These are phyloP conservation scores for Grosmannia huntii DNA, from an alignment of 2,329 filamentous ascomycete genomes.

Conservation along the genomic window DNA sequence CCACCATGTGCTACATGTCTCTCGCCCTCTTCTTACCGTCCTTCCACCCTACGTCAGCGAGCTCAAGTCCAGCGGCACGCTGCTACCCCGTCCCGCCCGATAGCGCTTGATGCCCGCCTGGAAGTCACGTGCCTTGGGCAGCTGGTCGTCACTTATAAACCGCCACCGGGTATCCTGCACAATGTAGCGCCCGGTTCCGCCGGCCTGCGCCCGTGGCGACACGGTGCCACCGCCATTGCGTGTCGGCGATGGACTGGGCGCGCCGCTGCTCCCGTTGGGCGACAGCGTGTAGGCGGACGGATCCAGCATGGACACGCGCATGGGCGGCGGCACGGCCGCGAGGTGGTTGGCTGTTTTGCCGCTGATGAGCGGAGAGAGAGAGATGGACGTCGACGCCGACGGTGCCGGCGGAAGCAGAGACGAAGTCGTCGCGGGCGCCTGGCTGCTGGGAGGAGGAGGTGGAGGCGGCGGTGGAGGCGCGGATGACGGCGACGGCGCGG, in stretches of 20 bases:
- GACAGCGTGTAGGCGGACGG: slow-evolving; percentile 64
- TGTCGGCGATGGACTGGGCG: slow-evolving; percentile 27
- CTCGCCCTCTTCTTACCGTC: not conserved
- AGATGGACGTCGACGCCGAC: slow-evolving; percentile 14
- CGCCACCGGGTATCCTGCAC: slow-evolving; percentile 75
- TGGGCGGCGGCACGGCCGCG: slow-evolving; percentile 18
- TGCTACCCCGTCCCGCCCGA: slow-evolving; percentile 82
- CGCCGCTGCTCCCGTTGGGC: slow-evolving; percentile 38
- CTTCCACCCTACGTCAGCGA: slow-evolving; percentile 11
- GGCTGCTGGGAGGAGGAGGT: slow-evolving; percentile 26
- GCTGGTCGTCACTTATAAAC: slow-evolving; percentile 68
- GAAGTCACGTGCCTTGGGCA: slow-evolving; percentile 80
- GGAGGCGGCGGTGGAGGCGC: slow-evolving; percentile 1
- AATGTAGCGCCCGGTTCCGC: slow-evolving; percentile 29
- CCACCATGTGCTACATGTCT: too few relatives aligned
- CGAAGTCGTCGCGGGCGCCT: slow-evolving; percentile 19
- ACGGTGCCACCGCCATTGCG: slow-evolving; percentile 14
- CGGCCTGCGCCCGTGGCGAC: slow-evolving; percentile 14
- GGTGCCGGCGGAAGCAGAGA: slow-evolving; percentile 4
- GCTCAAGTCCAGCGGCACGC: slow-evolving; percentile 76
- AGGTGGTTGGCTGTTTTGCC: slow-evolving; percentile 20
- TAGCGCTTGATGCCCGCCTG: slow-evolving; percentile 64
- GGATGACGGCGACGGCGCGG: slow-evolving; percentile 17
- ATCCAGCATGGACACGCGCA: slow-evolving; percentile 55
- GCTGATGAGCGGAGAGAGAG: slow-evolving; percentile 19